phyloP scores from a whole-genome alignment of 1,284 basidiomycete species.

The Laetiporus sulphureus region DNA sequence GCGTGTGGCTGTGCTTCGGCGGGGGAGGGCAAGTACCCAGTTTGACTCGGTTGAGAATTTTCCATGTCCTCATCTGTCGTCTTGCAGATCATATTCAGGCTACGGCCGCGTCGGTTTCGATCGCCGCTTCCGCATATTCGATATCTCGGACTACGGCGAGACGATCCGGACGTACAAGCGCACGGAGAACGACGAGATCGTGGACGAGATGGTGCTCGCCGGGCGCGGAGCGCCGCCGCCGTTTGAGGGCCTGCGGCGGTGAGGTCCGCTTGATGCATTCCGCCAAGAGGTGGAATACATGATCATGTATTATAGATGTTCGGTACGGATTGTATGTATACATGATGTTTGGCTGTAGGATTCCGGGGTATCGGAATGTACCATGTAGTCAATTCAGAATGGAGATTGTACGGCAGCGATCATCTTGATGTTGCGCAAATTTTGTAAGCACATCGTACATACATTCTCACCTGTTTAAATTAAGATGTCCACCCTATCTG shows the following conservation, averaged over 20 bases:
- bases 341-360: background rate
- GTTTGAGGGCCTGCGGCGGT: conserved; percentile 9
- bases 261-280: background rate
- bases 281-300: background rate
- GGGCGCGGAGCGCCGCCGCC: conserved; percentile 33
- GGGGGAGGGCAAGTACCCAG: conserved; percentile 67
- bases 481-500: no score
- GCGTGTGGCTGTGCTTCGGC: conserved; percentile 93
- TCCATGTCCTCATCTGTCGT: conserved; percentile 5
- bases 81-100: conserved; percentile 69
- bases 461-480: no score
- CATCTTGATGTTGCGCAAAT: no score
- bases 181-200: conserved; percentile 65
- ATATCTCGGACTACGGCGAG: conserved; percentile 84
- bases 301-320: background rate
- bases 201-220: conserved; percentile 60
- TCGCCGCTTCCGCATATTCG: conserved; percentile 82
- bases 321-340: background rate
- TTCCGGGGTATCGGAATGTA: no score
- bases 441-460: no score
- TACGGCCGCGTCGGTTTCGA: conserved; percentile 83
- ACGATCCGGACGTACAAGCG: conserved; percentile 86
- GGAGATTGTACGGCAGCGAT: no score
- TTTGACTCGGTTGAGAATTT: conserved; percentile 1
- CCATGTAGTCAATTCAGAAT: no score